Conservation (phyloP, 345 rosid genomes). For the Acer negundo region DNA sequence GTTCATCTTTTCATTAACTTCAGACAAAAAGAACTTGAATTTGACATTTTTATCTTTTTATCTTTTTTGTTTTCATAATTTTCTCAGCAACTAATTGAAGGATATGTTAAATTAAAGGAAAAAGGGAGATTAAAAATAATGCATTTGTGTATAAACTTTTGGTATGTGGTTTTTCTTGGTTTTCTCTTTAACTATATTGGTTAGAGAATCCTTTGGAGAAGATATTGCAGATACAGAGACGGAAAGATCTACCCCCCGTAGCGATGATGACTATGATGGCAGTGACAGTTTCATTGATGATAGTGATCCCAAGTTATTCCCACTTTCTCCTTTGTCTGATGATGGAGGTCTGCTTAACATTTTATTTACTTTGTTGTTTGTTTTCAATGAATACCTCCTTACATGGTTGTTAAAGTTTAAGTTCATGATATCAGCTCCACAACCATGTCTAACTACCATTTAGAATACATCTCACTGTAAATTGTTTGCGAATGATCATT, state of each 20-base stretch:
- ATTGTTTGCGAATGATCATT: not conserved
- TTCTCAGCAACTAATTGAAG: not conserved
- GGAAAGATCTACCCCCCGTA: conserved; percentile 39
- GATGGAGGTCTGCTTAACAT: conserved; percentile 40
- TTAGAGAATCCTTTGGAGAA: conserved; percentile 69
- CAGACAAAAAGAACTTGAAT: not conserved
- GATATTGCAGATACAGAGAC: conserved; percentile 60
- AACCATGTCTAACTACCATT: not conserved
- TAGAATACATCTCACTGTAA: not conserved
- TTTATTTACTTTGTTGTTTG: not conserved
- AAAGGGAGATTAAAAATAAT: not conserved
- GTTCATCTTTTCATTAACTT: not conserved
- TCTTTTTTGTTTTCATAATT: not conserved
- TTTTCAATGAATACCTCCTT: not conserved
- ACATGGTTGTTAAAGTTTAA: not conserved
- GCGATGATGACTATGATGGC: conserved; percentile 54
- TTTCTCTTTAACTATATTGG: conserved; percentile 25
- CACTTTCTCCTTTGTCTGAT: conserved; percentile 37
- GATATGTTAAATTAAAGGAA: not conserved
- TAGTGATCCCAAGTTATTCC: conserved; percentile 29
- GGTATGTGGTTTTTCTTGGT: not conserved
- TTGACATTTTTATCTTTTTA: not conserved
- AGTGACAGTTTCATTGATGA: conserved; percentile 85
- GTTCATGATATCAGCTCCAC: conserved; percentile 6
- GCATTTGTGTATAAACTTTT: not conserved